Base-by-base conservation (phyloP, 768 basidiomycete genomes). In the Rhizopogon sp. region DNA sequence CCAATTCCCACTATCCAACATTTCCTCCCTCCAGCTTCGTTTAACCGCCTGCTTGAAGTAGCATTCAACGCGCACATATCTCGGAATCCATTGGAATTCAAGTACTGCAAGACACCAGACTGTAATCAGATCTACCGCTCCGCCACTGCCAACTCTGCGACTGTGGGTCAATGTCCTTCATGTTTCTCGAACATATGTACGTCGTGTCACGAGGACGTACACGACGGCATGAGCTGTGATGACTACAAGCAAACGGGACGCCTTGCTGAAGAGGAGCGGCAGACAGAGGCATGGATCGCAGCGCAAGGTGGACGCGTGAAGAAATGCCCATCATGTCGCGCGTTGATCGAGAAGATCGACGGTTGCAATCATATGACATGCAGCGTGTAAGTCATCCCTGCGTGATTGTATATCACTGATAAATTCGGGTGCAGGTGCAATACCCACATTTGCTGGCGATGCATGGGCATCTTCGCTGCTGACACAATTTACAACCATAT, bases 321-420 rank as follows among this genome's bases (percentile, higher is more conserved):
- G 70, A 74, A 75, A 33, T 92, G 90, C 60, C 90, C 90, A 0
- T 76, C 75, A 2, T 92, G 90, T 67, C 76, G 76, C 43, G 77
- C 83, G 16, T 74, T 75, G 14, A 90, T 92, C 56, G 87, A 91
- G 70, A 82, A 84, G 47, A 60, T 68, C 14, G 84, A 81, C 53
- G 90, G 90, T 0, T 92, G 90, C 63, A 87, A 91, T 67, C 90
- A 92, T 67, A 83, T 92, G 76, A 81, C 78, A 14, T 92, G 90
- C 68, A 75, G 73, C 0, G 71, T 41, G 67, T 68, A 52, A 14
- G 66, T 29, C 2, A 50, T 29, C 6, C 43, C 25, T 3, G 22
- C 9, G 8, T 28, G 9, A 39, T 16, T 1, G n/a, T 2, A 39
- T 35, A 13, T 33, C 16, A 29, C 28, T 54, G 22, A 39, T 37